These are phyloP conservation scores for Bathelium albidoporum DNA, from an alignment of 495 filamentous ascomycete genomes.

Conservation along the genomic window DNA sequence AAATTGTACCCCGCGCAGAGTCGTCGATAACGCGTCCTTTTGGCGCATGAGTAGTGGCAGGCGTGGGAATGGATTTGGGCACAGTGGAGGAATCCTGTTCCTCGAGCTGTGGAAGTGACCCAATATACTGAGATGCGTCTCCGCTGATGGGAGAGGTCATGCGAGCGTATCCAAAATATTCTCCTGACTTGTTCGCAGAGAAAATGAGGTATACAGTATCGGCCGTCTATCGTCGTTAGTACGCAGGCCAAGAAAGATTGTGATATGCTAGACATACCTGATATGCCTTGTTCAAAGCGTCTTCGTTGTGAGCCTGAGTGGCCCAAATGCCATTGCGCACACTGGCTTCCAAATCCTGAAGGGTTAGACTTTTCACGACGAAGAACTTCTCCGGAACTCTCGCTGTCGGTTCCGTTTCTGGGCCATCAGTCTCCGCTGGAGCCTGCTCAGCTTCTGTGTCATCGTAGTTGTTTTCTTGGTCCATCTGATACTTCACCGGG, in stretches of 20 bases:
- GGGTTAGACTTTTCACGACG: slow-evolving; percentile 85
- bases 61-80: slow-evolving; percentile 65
- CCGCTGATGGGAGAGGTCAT: slow-evolving; percentile 82
- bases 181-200: slow-evolving; percentile 95
- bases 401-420: slow-evolving; percentile 12
- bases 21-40: slow-evolving; percentile 89
- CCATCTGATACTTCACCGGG: slow-evolving; percentile 3
- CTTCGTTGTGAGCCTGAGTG: slow-evolving; percentile 90
- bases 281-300: slow-evolving; percentile 70
- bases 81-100: slow-evolving; percentile 46
- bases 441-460: not conserved
- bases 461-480: slow-evolving; percentile 2
- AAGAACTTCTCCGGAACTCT: slow-evolving; percentile 64
- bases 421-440: not conserved
- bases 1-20: slow-evolving; percentile 83
- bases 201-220: slow-evolving; percentile 94
- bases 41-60: slow-evolving; percentile 69
- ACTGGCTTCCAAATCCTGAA: slow-evolving; percentile 91
- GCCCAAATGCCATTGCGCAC: slow-evolving; percentile 83
- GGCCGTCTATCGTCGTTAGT: slow-evolving; percentile 43
- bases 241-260: not conserved
- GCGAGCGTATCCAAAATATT: slow-evolving; percentile 91
- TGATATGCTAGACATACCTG: slow-evolving; percentile 45
- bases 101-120: slow-evolving; percentile 49
- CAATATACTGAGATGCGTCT: slow-evolving; percentile 56